Percentiles rank a stretch among this genome's conserved stretches.
phyloP scores from a whole-genome alignment of 495 filamentous ascomycete genomes.

The Annulohypoxylon nitens region DNA sequence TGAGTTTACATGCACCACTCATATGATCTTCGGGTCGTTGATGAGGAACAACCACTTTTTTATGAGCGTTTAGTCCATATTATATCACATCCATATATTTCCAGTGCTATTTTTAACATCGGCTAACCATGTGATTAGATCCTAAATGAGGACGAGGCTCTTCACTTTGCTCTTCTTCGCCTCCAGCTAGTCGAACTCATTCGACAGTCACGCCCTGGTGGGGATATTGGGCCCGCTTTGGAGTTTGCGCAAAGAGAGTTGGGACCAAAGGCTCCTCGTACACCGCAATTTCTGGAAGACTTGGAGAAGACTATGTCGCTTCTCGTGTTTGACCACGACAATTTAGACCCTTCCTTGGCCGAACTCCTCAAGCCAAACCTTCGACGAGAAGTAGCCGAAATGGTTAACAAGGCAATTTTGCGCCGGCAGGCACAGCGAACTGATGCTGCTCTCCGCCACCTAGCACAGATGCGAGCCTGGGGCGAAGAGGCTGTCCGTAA shows the following conservation, averaged over 20 bases:
- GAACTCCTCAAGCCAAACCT: constrained; percentile 83
- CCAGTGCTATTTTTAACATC: constrained; percentile 24
- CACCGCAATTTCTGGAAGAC: constrained; percentile 84
- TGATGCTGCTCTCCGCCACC: constrained; percentile 82
- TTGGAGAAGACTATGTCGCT: constrained; percentile 94
- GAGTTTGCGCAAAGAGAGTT: constrained; percentile 89
- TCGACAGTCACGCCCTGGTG: constrained; percentile 67
- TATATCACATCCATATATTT: constrained; percentile 9
- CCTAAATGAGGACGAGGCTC: constrained; percentile 81
- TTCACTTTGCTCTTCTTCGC: constrained; percentile 92
- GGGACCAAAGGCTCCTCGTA: constrained; percentile 86
- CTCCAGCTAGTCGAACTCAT: constrained; percentile 96
- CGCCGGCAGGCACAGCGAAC: constrained; percentile 74
- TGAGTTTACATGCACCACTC: constrained; percentile 99
- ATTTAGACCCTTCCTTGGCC: constrained; percentile 79
- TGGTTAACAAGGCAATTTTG: constrained; percentile 90
- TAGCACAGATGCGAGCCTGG: constrained; percentile 87
- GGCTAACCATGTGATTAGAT: constrained; percentile 70
- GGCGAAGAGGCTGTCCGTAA: constrained; percentile 79
- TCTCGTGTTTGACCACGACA: constrained; percentile 81
- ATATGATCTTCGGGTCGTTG: constrained; percentile 86
- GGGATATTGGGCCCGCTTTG: constrained; percentile 84
- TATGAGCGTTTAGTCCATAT: constrained; percentile 73
- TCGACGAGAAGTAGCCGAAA: constrained; percentile 81
- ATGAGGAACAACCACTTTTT: constrained; percentile 94